Conservation (phyloP, 129 eudicot species). For the Pseudognaphalium luteoalbum region DNA sequence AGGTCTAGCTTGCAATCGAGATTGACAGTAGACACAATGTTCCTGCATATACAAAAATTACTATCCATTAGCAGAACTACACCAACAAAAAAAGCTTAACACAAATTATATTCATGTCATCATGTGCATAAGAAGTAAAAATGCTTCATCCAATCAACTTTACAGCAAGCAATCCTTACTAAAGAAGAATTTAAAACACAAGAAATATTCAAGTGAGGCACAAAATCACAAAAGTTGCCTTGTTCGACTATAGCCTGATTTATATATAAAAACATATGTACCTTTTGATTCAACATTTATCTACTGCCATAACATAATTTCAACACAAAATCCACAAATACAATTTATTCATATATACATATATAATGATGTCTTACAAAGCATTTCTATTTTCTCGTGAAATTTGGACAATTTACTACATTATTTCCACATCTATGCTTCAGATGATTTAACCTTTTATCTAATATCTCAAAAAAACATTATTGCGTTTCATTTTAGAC, state of each 20-base stretch:
- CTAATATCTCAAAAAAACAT: not conserved
- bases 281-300: not conserved
- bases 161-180: too few species aligned
- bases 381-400: too few species aligned
- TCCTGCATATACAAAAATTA: constrained; percentile 41
- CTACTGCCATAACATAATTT: not conserved
- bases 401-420: too few species aligned
- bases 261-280: too few species aligned
- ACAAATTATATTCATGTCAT: too few species aligned
- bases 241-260: not conserved
- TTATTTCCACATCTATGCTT: not conserved
- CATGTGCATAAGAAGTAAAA: too few species aligned
- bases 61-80: not conserved
- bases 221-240: not conserved
- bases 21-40: constrained; percentile 87
- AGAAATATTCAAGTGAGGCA: not conserved
- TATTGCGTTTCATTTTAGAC: not conserved
- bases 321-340: not conserved
- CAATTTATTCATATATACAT: not conserved
- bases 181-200: too few species aligned
- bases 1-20: constrained; percentile 85
- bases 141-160: too few species aligned
- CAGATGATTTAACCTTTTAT: not conserved
- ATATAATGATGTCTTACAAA: not conserved
- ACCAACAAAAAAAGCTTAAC: not conserved